These are phyloP conservation scores for Dictyostelium purpureum DNA, from an alignment of 78 protist species.

Conservation along the genomic window DNA sequence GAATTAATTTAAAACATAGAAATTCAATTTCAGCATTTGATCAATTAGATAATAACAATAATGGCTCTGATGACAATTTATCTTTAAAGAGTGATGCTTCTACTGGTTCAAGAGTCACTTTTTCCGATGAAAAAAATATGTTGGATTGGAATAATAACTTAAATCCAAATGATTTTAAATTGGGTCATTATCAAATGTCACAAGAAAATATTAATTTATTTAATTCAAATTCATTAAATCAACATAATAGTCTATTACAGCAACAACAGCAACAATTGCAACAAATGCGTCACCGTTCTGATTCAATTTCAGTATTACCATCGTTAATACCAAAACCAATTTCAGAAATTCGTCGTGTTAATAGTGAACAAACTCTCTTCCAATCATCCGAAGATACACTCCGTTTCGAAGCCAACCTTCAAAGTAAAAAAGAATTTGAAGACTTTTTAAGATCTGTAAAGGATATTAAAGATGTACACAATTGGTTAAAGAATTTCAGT, in stretches of 20 bases:
- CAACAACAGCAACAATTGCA: neutral
- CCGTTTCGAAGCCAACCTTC: slow-evolving; percentile 34
- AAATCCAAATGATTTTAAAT: neutral
- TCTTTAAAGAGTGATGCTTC: neutral
- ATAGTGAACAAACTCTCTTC: slow-evolving; percentile 14
- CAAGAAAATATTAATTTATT: slow-evolving; percentile 3
- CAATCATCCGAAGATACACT: slow-evolving; percentile 47
- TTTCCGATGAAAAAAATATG: neutral
- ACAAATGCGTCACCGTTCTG: slow-evolving; percentile 21
- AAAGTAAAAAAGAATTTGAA: slow-evolving; percentile 54
- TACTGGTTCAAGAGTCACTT: neutral
- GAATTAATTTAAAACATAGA: neutral
- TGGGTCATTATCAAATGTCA: neutral
- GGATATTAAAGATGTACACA: slow-evolving; percentile 60
- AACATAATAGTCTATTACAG: neutral
- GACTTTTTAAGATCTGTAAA: slow-evolving; percentile 53
- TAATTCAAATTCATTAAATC: too few relatives aligned
- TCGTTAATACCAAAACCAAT: neutral
- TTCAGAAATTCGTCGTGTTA: slow-evolving; percentile 51
- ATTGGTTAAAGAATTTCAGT: slow-evolving; percentile 53
- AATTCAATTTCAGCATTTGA: neutral
- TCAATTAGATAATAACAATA: neutral
- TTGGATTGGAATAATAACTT: neutral
- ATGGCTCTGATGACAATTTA: too few relatives aligned
- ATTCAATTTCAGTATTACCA: slow-evolving; percentile 13